Percentiles rank a stretch among this genome's conserved stretches.
phyloP scores from a whole-genome alignment of 768 basidiomycete species.

The Mycena rebaudengoi region DNA sequence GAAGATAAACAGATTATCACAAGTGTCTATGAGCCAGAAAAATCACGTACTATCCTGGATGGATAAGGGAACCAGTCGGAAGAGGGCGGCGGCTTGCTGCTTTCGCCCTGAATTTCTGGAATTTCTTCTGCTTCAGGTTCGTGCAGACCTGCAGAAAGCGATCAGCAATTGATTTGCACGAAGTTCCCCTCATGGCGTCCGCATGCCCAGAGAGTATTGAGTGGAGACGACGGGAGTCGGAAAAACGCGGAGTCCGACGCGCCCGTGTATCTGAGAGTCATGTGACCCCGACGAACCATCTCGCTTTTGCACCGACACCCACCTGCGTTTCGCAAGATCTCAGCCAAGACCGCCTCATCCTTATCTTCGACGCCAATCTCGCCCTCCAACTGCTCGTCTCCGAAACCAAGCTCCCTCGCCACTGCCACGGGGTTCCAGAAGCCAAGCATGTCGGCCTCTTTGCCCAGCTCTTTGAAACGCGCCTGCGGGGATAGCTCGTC shows the following conservation, averaged over 20 bases:
- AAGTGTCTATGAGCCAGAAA: not conserved
- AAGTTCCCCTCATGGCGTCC: not conserved
- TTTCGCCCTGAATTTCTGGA: not conserved
- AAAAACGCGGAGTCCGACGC: not conserved
- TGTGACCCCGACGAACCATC: not conserved
- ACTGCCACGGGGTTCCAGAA: conserved; percentile 1
- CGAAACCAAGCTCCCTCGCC: not conserved
- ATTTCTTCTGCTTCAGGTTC: not conserved
- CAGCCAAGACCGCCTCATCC: conserved; percentile 1
- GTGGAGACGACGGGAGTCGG: not conserved
- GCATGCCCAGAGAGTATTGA: not conserved
- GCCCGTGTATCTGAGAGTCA: no score
- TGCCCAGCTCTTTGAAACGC: not conserved
- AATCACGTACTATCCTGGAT: not conserved
- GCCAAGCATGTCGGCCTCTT: conserved; percentile 1
- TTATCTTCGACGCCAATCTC: not conserved
- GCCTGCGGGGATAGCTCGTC: not conserved
- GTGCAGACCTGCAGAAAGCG: not conserved
- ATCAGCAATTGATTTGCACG: not conserved
- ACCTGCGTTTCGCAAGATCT: not conserved
- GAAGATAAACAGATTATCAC: not conserved
- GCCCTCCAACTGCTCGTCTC: not conserved
- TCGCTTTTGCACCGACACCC: not conserved
- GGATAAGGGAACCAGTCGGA: conserved; percentile 14
- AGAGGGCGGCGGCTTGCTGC: not conserved